A percentile compares a stretch with the other conserved stretches of the same genome.
phyloP scores from a whole-genome alignment of 345 rosid species.

The Eucalyptus decipiens region DNA sequence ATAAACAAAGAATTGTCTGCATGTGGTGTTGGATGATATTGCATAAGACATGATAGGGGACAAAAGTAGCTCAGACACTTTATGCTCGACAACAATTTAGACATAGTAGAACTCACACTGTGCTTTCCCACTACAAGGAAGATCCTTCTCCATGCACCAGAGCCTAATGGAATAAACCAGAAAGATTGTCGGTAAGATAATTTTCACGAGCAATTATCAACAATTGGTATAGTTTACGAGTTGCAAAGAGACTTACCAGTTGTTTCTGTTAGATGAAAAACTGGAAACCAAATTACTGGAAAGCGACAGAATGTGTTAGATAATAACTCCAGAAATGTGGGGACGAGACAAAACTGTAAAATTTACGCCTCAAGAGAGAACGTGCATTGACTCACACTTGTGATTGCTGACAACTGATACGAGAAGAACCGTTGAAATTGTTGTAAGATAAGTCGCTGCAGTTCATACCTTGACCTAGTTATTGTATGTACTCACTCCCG shows the following conservation, averaged over 20 bases:
- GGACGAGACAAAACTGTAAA: neutral
- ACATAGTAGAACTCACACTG: conserved; percentile 20
- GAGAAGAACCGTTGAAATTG: conserved; percentile 44
- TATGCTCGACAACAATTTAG: neutral
- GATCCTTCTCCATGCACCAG: conserved; percentile 67
- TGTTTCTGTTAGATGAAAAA: conserved; percentile 14
- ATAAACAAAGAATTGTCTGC: conserved; percentile 65
- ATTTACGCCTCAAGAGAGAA: neutral
- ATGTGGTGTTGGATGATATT: neutral
- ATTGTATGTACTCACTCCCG: neutral
- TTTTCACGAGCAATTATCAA: neutral
- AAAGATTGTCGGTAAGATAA: neutral
- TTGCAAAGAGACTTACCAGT: conserved; percentile 30
- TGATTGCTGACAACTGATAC: conserved; percentile 18
- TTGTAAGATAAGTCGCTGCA: conserved; percentile 84
- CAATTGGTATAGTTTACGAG: neutral
- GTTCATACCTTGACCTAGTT: neutral
- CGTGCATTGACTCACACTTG: conserved; percentile 29
- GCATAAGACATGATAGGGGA: neutral
- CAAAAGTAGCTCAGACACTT: neutral
- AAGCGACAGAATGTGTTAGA: neutral
- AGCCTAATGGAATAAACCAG: conserved; percentile 2
- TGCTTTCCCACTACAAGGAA: conserved; percentile 38
- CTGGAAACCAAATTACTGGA: conserved; percentile 68
- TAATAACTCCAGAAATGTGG: neutral